Percentiles rank a stretch among this genome's conserved stretches.
These are phyloP conservation scores for Syzygium jambos DNA, from an alignment of 345 rosid species.

Conservation along the genomic window DNA sequence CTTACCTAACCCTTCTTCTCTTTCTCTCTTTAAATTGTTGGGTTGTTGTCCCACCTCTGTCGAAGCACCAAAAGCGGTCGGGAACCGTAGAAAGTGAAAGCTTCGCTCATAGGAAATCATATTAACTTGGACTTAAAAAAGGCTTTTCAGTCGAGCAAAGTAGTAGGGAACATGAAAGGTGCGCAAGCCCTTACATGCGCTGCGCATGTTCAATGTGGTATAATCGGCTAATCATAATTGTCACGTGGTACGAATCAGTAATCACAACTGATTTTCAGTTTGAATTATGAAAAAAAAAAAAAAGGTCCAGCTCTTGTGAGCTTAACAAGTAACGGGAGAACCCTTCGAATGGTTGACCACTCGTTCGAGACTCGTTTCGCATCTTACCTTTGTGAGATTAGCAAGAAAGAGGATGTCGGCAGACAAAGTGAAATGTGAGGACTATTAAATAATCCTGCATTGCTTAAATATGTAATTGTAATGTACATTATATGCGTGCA, in stretches of 20 bases:
- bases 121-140: background rate
- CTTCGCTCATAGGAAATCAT: background rate
- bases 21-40: background rate
- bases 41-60: background rate
- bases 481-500: background rate
- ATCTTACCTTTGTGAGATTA: background rate
- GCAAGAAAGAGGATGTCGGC: background rate
- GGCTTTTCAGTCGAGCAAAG: background rate
- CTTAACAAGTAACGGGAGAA: background rate
- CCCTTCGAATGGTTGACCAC: background rate
- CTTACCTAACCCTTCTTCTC: background rate
- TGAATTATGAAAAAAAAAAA: background rate
- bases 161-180: background rate
- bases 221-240: background rate
- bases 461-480: fast-evolving
- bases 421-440: background rate
- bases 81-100: background rate
- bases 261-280: background rate
- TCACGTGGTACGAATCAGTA: background rate
- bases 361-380: background rate
- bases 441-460: background rate
- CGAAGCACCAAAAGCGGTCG: background rate
- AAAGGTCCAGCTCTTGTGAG: background rate
- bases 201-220: background rate
- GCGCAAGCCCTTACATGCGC: background rate